Base-by-base conservation (phyloP, 495 filamentous ascomycete species). In the Aspergillus bridgeri region DNA sequence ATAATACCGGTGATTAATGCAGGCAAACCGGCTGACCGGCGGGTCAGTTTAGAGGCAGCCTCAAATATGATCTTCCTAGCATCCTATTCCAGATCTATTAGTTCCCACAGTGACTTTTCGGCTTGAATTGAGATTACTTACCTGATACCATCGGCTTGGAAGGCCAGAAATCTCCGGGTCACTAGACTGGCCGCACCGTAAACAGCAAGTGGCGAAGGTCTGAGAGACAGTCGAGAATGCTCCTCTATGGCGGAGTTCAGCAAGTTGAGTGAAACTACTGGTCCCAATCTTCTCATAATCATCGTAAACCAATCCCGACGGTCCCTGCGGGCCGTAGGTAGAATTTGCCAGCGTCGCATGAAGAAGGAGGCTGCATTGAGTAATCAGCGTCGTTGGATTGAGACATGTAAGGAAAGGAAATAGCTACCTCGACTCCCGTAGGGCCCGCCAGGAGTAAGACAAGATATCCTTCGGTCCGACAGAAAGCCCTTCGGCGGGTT, bases 171-270 rank as follows among this genome's bases (percentile, higher is more conserved):
- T 77, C 22, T 60, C 76, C 27, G 64, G 71, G 65, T 79, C 79
- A 57, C 53, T 70, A 63, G 65, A 86, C 61, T 71, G 79, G 72
- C 74, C 78, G 64, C 81, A 87, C 11, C 79, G 69, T 22, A 76
- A 67, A 65, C 93, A 97, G 60, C 90, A 93, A 18, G 79, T 80
- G 1, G 86, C 79, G 64, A 96, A 98, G 0, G 91, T 95, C 53
- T 89, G 86, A 6, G 94, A 88, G 3, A 97, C 93, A 6, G 91
- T 91, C 0, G 92, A 92, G 66, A 98, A 98, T 18, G 94, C 94
- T 51, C 94, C 94, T 57, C 94, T 81, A 68, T 98, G 94, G 13
- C 94, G 84, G 48, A 98, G 80, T 44, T 84, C 86, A 0, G 89
- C 84, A 3, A 98, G 77, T 68, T 98, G 90, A 21, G 80, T 81